Evolutionary conservation across 2,329 filamentous ascomycete genomes (phyloP).

Genomic region (Fusarium sp.): DNA sequence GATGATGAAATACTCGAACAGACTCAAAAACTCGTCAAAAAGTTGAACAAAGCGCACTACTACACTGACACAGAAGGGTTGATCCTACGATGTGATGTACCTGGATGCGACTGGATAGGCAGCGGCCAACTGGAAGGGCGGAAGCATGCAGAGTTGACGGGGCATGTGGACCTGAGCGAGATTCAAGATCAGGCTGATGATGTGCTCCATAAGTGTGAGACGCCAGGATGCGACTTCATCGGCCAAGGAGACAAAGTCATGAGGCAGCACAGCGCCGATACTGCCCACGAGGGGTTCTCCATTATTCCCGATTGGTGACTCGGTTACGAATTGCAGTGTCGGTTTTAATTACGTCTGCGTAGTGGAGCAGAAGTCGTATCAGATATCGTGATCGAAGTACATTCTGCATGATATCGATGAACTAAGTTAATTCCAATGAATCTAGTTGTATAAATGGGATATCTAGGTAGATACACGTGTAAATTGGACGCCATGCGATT

Average conservation of each 20-base stretch:
- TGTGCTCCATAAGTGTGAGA: conserved; percentile 82
- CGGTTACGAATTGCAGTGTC: neutral
- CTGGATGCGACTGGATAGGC: conserved; percentile 74
- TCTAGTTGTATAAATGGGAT: neutral
- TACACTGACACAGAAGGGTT: conserved; percentile 90
- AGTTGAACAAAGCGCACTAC: conserved; percentile 80
- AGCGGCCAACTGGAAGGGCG: conserved; percentile 74
- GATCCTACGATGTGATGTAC: conserved; percentile 78
- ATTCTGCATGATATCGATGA: neutral
- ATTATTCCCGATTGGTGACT: conserved; percentile 55
- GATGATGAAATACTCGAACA: conserved; percentile 78
- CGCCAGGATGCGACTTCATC: conserved; percentile 70
- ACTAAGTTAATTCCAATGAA: neutral
- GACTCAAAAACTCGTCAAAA: conserved; percentile 73
- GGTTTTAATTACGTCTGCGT: neutral
- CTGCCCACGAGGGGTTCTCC: conserved; percentile 66
- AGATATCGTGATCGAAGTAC: neutral
- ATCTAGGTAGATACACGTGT: neutral
- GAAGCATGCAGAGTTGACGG: conserved; percentile 72
- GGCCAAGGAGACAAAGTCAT: conserved; percentile 75
- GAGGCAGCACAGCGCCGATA: conserved; percentile 69
- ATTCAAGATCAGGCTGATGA: conserved; percentile 85
- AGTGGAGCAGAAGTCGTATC: neutral
- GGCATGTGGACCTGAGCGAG: conserved; percentile 70
- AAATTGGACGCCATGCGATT: neutral